Evolutionary conservation across 345 rosid genomes (phyloP).

Genomic region (Corchorus capsularis): DNA sequence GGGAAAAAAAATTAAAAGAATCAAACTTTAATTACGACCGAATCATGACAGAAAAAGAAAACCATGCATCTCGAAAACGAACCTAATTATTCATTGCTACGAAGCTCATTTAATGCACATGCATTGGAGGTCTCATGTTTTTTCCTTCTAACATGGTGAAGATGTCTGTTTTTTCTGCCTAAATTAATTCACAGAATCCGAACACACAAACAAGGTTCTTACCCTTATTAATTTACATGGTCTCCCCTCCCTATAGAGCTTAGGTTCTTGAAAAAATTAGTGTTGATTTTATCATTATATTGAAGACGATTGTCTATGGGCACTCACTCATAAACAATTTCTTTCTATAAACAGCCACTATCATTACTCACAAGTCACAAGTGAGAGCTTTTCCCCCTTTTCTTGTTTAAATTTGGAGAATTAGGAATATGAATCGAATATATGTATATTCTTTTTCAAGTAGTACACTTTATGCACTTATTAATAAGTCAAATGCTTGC

Average conservation of each 20-base stretch:
- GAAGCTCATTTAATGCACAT: constrained; percentile 54
- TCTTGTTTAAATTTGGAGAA: not conserved
- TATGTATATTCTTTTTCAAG: not conserved
- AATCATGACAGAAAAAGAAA: not conserved
- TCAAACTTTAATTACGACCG: constrained; percentile 4
- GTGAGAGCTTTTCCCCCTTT: not conserved
- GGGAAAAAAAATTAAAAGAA: not conserved
- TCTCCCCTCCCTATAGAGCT: not conserved
- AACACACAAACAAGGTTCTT: not conserved
- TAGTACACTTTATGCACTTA: not conserved
- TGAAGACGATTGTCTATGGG: not conserved
- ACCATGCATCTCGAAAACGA: constrained; percentile 44
- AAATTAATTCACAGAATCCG: constrained; percentile 18
- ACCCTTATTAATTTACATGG: not conserved
- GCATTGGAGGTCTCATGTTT: constrained; percentile 44
- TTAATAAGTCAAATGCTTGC: too few species aligned
- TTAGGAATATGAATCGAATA: not conserved
- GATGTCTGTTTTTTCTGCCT: constrained; percentile 59
- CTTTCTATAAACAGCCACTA: not conserved
- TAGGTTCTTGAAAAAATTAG: constrained; percentile 1
- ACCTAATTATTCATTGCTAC: constrained; percentile 32
- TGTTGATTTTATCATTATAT: not conserved
- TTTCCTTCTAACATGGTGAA: constrained; percentile 32
- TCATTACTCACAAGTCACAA: not conserved
- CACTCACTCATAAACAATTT: not conserved